Conservation (phyloP, 208 protist species). For the Strigomonas galati region DNA sequence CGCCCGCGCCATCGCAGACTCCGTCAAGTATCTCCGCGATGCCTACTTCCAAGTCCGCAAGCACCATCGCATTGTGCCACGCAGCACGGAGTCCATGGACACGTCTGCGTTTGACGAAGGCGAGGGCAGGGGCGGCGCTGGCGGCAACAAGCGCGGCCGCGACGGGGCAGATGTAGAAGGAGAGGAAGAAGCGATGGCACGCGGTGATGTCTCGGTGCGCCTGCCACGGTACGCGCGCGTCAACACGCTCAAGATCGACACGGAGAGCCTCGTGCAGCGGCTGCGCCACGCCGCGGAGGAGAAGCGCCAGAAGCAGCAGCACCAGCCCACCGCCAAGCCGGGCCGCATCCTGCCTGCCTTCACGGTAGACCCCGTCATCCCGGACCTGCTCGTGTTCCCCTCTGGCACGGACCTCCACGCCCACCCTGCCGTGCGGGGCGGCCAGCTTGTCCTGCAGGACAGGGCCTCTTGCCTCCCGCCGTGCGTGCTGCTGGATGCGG, state of each 20-base stretch:
- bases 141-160: background rate
- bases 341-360: conserved; percentile 44
- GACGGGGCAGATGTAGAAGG: conserved; percentile 12
- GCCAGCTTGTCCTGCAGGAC: conserved; percentile 88
- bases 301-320: background rate
- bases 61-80: conserved; percentile 73
- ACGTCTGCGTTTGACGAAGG: conserved; percentile 26
- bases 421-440: conserved; percentile 77
- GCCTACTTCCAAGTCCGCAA: conserved; percentile 76
- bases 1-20: conserved; percentile 65
- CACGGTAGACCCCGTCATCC: conserved; percentile 66
- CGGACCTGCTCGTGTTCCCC: conserved; percentile 81
- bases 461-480: conserved; percentile 89
- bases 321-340: background rate
- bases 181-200: conserved; percentile 8
- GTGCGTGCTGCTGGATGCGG: conserved; percentile 77
- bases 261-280: conserved; percentile 60
- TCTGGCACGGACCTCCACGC: conserved; percentile 83
- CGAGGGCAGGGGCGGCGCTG: conserved; percentile 10
- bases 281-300: conserved; percentile 35
- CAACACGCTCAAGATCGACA: conserved; percentile 83
- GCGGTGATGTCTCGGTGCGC: conserved; percentile 15
- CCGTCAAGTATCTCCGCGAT: conserved; percentile 68
- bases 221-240: conserved; percentile 83
- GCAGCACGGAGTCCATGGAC: conserved; percentile 25